phyloP scores from a whole-genome alignment of 169 alveolate species.

The Eimeria praecox region DNA sequence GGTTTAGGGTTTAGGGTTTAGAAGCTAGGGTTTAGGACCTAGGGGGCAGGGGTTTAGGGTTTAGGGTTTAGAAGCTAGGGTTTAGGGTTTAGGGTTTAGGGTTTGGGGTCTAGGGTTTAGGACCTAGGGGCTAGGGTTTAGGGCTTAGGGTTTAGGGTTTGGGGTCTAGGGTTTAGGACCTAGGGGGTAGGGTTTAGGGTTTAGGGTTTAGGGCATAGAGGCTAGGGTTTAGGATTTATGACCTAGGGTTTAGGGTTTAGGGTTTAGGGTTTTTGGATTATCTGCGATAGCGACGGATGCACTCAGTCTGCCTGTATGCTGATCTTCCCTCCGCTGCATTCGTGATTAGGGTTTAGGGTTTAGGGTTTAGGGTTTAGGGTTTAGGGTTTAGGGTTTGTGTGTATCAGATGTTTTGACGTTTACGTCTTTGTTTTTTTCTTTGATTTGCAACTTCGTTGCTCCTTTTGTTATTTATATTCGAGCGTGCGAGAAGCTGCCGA shows the following conservation, averaged over 20 bases:
- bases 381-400: slow-evolving; percentile 53
- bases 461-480: slow-evolving; percentile 64
- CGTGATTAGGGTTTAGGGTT: slow-evolving; percentile 9
- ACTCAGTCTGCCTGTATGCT: too few species aligned
- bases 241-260: too few species aligned
- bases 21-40: background rate
- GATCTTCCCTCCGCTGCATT: too few species aligned
- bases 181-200: too few species aligned
- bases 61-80: background rate
- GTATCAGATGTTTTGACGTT: slow-evolving; percentile 63
- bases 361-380: slow-evolving; percentile 62
- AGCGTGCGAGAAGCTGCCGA: slow-evolving; percentile 75
- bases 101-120: too few species aligned
- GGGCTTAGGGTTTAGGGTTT: background rate
- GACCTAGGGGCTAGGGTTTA: too few species aligned
- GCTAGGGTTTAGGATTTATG: too few species aligned
- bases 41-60: too few species aligned
- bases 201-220: slow-evolving; percentile 4
- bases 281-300: too few species aligned
- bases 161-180: background rate
- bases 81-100: too few species aligned
- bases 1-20: slow-evolving; percentile 1
- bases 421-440: slow-evolving; percentile 74
- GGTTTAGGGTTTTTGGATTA: too few species aligned
- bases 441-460: slow-evolving; percentile 76